Base-by-base conservation (phyloP, 257 asterid genomes). In the Salvia rosmarinus region DNA sequence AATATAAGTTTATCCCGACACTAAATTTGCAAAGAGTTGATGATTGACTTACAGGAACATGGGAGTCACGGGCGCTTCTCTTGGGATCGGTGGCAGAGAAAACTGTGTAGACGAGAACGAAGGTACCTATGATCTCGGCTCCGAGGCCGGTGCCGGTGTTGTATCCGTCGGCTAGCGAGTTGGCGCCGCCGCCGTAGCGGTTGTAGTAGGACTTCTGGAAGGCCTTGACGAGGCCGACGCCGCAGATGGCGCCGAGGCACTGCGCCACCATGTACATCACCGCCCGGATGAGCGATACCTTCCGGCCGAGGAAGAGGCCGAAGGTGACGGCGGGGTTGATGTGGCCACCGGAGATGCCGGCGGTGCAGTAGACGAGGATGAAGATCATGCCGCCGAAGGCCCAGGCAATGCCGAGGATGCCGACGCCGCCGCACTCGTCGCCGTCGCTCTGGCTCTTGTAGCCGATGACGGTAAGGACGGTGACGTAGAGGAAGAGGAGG, bases 341-440 rank as follows among this genome's bases (percentile, higher is more conserved):
- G 58, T 88, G 95, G 1, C 95, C 96, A 85, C 96, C 96, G 12
- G 96, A 90, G 68, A 90, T 86, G 9, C 96, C 96, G 64, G 95
- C 96, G 71, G 96, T 90, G 91, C 96, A 88, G 95, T 90, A 90
- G 30, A 90, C 96, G 30, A 88, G 92, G 23, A 90, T 71, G 83
- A 88, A 90, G 28, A 90, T 88, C 96, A 86, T 88, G 82, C 96
- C 96, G 5, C 96, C 96, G 46, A 90, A 90, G 60, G 95, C 96
- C 96, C 96, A 90, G 0, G 96, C 80, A 46, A 90, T 88, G 72
- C 96, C 96, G 2, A 90, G 92, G 52, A 90, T 71, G 16, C 96
- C 96, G 4, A 90, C 96, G 0, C 96, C 96, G 59, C 85, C 96
- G 72, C 96, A 90, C 49, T 73, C 72, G 49, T 84, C 91, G 17